Percentiles rank a stretch among this genome's conserved stretches.
Conservation (phyloP, 345 rosid species). For the Boechera divaricarpa region DNA sequence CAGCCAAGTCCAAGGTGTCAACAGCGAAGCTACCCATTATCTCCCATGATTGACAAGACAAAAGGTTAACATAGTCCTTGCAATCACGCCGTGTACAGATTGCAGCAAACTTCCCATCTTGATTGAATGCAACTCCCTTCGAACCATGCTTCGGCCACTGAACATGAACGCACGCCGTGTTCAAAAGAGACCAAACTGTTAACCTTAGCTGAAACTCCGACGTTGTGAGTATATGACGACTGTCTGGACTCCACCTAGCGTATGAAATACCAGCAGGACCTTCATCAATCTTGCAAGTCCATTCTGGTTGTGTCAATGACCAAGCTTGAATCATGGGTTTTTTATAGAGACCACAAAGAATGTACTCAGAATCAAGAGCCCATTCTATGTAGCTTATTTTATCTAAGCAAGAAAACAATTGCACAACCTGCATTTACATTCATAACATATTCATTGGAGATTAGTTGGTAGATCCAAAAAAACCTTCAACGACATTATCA, state of each 20-base stretch:
- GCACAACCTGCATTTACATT: constrained; percentile 79
- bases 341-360: constrained; percentile 88
- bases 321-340: constrained; percentile 96
- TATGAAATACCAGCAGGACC: constrained; percentile 96
- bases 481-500: constrained; percentile 4
- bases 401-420: constrained; percentile 95
- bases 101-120: constrained; percentile 90
- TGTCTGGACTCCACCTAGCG: constrained; percentile 98
- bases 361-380: constrained; percentile 95
- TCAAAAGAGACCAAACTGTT: constrained; percentile 91
- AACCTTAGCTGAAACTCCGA: constrained; percentile 89
- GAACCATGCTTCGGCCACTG: constrained; percentile 97
- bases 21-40: constrained; percentile 93
- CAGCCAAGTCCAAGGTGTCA: constrained; percentile 90
- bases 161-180: constrained; percentile 96
- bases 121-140: constrained; percentile 78
- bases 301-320: constrained; percentile 89
- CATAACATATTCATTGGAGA: constrained; percentile 6
- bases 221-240: constrained; percentile 92
- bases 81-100: constrained; percentile 94
- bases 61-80: constrained; percentile 85
- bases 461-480: not conserved
- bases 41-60: constrained; percentile 92
- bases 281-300: constrained; percentile 99
- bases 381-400: constrained; percentile 96